Percentiles rank a stretch among this genome's conserved stretches.
These are phyloP conservation scores for Zoysia pacifica DNA, from an alignment of 176 grass and related monocot species.

Conservation along the genomic window DNA sequence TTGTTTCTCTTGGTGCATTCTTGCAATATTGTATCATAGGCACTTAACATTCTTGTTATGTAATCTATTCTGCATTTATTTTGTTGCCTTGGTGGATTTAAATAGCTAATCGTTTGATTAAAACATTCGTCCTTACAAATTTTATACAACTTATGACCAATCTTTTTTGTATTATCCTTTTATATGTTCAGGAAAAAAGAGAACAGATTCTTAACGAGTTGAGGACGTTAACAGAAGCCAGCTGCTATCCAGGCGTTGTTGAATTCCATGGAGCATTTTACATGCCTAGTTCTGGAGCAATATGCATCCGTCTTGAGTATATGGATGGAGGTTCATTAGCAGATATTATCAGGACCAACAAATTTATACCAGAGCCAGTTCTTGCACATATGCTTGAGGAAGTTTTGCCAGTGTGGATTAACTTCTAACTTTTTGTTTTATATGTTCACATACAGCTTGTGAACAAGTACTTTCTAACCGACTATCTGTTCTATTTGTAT, in stretches of 20 bases:
- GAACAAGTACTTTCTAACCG: neutral
- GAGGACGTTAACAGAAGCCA: conserved; percentile 80
- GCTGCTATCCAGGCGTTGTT: conserved; percentile 70
- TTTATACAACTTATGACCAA: conserved; percentile 24
- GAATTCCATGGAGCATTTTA: conserved; percentile 99
- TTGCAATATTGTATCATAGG: neutral
- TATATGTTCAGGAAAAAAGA: conserved; percentile 65
- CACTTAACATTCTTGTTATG: neutral
- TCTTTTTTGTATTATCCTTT: neutral
- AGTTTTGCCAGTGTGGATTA: conserved; percentile 67
- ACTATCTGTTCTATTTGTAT: conserved; percentile 25
- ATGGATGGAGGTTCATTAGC: conserved; percentile 97
- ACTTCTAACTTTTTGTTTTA: neutral
- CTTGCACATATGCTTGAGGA: conserved; percentile 71
- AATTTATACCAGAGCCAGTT: conserved; percentile 76
- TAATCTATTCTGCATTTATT: neutral
- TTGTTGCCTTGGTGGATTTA: neutral
- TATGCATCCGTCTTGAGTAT: conserved; percentile 87
- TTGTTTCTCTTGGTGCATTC: neutral
- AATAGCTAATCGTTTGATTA: neutral
- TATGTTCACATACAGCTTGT: neutral
- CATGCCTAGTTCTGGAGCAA: conserved; percentile 80
- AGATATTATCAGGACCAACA: conserved; percentile 73
- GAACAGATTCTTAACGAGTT: conserved; percentile 95
- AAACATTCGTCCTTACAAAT: neutral